These are phyloP conservation scores for Catunica adiposa DNA, from an alignment of 2,329 filamentous ascomycete genomes.

Conservation along the genomic window DNA sequence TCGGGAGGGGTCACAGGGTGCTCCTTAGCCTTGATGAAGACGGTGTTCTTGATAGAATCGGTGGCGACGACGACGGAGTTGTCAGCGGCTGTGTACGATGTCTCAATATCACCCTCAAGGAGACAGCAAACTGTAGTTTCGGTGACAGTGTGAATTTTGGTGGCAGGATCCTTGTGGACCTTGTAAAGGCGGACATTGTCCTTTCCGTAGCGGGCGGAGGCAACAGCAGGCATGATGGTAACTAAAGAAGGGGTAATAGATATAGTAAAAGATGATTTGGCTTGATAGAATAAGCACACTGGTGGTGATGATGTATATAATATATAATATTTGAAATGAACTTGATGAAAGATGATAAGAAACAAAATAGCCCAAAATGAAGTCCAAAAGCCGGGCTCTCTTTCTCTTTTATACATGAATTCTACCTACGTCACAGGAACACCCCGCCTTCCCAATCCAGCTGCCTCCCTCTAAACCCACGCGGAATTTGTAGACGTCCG, in stretches of 20 bases:
- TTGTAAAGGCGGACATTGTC: slow-evolving; percentile 98
- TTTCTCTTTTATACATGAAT: neutral
- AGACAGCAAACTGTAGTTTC: slow-evolving; percentile 93
- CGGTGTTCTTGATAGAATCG: slow-evolving; percentile 95
- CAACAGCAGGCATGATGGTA: slow-evolving; percentile 35
- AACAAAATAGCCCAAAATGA: no score
- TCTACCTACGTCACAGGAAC: neutral
- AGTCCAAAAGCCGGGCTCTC: neutral
- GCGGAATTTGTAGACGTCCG: neutral
- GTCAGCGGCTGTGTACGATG: slow-evolving; percentile 79
- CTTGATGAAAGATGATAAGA: neutral
- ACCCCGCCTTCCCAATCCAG: neutral
- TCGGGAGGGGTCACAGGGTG: slow-evolving; percentile 85
- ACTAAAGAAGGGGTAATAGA: neutral
- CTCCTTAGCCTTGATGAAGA: slow-evolving; percentile 89
- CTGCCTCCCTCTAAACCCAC: neutral
- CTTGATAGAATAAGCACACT: neutral
- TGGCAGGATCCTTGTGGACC: slow-evolving; percentile 62
- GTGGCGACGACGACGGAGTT: slow-evolving; percentile 93
- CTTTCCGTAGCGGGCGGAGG: slow-evolving; percentile 68
- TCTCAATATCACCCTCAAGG: slow-evolving; percentile 82
- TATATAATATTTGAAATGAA: neutral
- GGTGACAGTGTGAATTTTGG: slow-evolving; percentile 66
- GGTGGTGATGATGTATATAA: neutral
- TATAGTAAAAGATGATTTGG: neutral